Percentiles rank a stretch among this genome's conserved stretches.
Conservation (phyloP, 2,329 filamentous ascomycete genomes). For the Verticillium nonalfalfae region DNA sequence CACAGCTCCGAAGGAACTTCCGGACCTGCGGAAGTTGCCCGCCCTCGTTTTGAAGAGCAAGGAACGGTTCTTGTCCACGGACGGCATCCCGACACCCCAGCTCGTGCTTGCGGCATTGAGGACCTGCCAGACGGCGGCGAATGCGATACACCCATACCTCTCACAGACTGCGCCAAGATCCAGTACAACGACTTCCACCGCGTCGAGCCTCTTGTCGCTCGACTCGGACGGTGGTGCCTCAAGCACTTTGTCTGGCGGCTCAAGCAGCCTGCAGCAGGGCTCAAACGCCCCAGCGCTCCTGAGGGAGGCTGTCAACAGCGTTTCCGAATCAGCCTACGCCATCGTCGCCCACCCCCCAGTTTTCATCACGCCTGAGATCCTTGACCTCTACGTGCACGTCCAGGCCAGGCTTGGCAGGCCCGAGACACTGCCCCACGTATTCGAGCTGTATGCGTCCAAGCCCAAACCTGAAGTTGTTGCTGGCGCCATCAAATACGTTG, state of each 20-base stretch:
- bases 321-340: constrained; percentile 58
- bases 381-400: constrained; percentile 69
- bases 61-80: constrained; percentile 34
- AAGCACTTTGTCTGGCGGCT: neutral
- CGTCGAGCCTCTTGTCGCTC: constrained; percentile 26
- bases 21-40: constrained; percentile 32
- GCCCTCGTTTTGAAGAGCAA: constrained; percentile 33
- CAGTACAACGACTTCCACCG: constrained; percentile 32
- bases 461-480: constrained; percentile 59
- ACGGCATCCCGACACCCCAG: constrained; percentile 36
- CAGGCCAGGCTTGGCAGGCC: constrained; percentile 69
- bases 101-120: constrained; percentile 36
- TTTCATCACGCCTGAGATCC: constrained; percentile 68
- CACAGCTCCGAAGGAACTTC: constrained; percentile 15
- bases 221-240: constrained; percentile 16
- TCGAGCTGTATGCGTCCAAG: constrained; percentile 80
- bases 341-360: constrained; percentile 70
- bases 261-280: constrained; percentile 4
- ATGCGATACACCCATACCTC: constrained; percentile 33
- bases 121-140: constrained; percentile 36
- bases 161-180: constrained; percentile 33
- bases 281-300: constrained; percentile 18
- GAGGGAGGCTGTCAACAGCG: constrained; percentile 39
- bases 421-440: constrained; percentile 70
- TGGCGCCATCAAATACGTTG: constrained; percentile 51